Conservation (phyloP, 2,329 filamentous ascomycete genomes). For the Ceratocystiopsis sp. region DNA sequence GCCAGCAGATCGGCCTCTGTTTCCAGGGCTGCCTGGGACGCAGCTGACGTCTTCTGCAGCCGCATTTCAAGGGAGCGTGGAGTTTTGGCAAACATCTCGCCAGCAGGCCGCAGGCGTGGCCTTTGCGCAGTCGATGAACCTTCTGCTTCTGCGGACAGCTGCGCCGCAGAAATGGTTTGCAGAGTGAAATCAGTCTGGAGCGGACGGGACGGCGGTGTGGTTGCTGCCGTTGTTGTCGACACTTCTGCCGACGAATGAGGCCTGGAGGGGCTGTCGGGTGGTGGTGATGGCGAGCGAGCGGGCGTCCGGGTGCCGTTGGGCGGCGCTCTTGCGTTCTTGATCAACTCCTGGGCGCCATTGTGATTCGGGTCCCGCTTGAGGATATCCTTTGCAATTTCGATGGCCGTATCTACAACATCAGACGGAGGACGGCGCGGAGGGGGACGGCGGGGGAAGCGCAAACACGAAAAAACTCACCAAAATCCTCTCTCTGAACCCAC, state of each 20-base stretch:
- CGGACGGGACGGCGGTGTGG: too few species aligned
- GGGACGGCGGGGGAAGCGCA: background rate
- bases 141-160: too few species aligned
- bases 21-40: background rate
- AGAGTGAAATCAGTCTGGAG: too few species aligned
- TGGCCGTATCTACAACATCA: slow-evolving; percentile 3
- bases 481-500: slow-evolving; percentile 6
- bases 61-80: background rate
- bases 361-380: slow-evolving; percentile 4
- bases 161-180: too few species aligned
- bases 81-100: too few species aligned
- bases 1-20: background rate
- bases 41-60: background rate
- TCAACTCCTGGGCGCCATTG: background rate
- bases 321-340: background rate
- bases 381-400: slow-evolving; percentile 7
- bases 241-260: too few species aligned
- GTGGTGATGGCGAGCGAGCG: too few species aligned
- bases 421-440: background rate
- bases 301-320: too few species aligned
- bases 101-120: too few species aligned
- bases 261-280: too few species aligned
- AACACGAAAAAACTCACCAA: background rate
- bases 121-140: too few species aligned
- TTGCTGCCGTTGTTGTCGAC: too few species aligned